Conservation (phyloP, 306 rosid species). For the Ormosia emarginata region DNA sequence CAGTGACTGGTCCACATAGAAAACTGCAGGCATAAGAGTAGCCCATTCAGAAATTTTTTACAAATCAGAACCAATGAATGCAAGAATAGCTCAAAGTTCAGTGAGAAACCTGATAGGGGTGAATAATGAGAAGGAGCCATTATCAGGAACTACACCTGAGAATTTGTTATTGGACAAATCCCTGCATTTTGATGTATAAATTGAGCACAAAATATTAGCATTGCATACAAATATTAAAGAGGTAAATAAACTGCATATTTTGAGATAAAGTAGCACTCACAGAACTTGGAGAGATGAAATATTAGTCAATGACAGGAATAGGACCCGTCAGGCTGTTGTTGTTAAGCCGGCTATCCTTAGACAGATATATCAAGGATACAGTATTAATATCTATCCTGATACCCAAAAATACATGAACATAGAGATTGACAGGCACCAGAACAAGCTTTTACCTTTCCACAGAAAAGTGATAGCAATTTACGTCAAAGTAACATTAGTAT, state of each 20-base stretch:
- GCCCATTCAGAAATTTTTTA: slow-evolving; percentile 6
- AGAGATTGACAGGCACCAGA: neutral
- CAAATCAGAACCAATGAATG: slow-evolving; percentile 10
- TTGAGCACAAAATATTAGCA: neutral
- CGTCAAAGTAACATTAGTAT: neutral
- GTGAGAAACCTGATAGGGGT: slow-evolving; percentile 86
- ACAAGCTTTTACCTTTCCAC: neutral
- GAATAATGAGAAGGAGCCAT: slow-evolving; percentile 94
- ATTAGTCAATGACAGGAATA: slow-evolving; percentile 92
- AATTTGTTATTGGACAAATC: slow-evolving; percentile 91
- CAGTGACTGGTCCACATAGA: slow-evolving; percentile 98
- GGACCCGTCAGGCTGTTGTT: slow-evolving; percentile 90
- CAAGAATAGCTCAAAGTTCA: slow-evolving; percentile 8
- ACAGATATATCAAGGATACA: slow-evolving; percentile 36
- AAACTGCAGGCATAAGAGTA: slow-evolving; percentile 61
- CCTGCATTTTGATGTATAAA: slow-evolving; percentile 43
- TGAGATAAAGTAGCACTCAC: slow-evolving; percentile 55
- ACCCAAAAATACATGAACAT: neutral
- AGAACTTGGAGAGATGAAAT: slow-evolving; percentile 91
- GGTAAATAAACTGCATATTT: neutral
- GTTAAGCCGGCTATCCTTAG: slow-evolving; percentile 94
- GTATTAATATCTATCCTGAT: slow-evolving; percentile 33
- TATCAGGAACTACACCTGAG: slow-evolving; percentile 92
- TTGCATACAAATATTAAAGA: slow-evolving; percentile 3
- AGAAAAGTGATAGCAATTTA: neutral